Evolutionary conservation across 2,329 filamentous ascomycete genomes (phyloP).

Genomic region (Trichoderma koningii): DNA sequence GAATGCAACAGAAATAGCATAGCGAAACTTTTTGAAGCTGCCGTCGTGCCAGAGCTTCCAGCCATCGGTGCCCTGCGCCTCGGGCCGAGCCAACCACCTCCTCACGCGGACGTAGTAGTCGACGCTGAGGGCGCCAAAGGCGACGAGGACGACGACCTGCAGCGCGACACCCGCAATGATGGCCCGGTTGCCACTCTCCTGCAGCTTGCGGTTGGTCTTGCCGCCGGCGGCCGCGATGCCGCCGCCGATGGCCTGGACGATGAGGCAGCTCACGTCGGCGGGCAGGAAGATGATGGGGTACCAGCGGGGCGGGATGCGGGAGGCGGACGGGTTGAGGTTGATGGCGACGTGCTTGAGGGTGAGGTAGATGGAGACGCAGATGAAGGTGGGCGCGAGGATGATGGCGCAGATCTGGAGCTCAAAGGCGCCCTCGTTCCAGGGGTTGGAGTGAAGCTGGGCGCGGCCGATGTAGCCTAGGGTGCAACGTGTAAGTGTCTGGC

Average conservation of each 20-base stretch:
- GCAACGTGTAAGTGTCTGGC: background rate
- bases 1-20: slow-evolving; percentile 50
- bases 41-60: slow-evolving; percentile 46
- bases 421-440: slow-evolving; percentile 57
- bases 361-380: slow-evolving; percentile 65
- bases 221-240: slow-evolving; percentile 55
- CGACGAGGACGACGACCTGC: slow-evolving; percentile 53
- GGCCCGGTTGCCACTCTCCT: slow-evolving; percentile 50
- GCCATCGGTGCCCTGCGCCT: slow-evolving; percentile 35
- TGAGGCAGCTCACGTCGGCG: slow-evolving; percentile 59
- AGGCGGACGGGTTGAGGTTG: slow-evolving; percentile 51
- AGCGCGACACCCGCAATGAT: slow-evolving; percentile 58
- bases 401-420: slow-evolving; percentile 61
- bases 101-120: slow-evolving; percentile 51
- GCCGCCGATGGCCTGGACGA: slow-evolving; percentile 61
- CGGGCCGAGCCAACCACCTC: slow-evolving; percentile 41
- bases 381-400: slow-evolving; percentile 60
- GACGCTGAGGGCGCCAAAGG: slow-evolving; percentile 47
- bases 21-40: slow-evolving; percentile 49
- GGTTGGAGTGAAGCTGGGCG: slow-evolving; percentile 53
- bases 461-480: slow-evolving; percentile 55
- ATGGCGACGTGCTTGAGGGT: slow-evolving; percentile 62
- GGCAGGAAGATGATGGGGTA: slow-evolving; percentile 62
- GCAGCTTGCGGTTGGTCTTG: slow-evolving; percentile 43
- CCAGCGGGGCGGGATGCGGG: slow-evolving; percentile 53